These are phyloP conservation scores for Xylariales sp. DNA, from an alignment of 2,329 filamentous ascomycete species.

Conservation along the genomic window DNA sequence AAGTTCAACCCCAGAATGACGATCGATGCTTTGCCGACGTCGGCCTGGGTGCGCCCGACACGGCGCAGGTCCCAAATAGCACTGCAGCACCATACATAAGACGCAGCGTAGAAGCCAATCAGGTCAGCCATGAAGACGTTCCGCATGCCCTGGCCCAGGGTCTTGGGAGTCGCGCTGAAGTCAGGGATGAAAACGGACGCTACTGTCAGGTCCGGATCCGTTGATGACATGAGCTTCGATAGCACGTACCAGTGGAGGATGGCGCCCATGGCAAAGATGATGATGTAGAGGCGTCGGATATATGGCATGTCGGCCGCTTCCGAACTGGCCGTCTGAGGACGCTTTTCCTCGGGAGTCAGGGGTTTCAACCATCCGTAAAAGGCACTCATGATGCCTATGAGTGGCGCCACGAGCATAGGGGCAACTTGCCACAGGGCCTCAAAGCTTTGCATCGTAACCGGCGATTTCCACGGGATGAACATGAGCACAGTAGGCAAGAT, in stretches of 20 bases:
- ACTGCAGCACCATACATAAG: slow-evolving; percentile 1
- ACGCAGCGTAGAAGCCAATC: not conserved
- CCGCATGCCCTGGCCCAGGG: not conserved
- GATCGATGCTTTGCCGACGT: not conserved
- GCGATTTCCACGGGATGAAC: not conserved
- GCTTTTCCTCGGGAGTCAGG: too few relatives aligned
- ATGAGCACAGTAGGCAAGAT: not conserved
- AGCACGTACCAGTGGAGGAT: not conserved
- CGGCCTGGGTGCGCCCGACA: not conserved
- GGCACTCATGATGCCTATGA: not conserved
- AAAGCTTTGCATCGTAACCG: not conserved
- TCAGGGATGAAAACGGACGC: not conserved
- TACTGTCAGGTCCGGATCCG: not conserved
- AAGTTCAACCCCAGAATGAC: not conserved
- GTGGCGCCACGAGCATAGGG: not conserved
- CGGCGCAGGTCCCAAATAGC: slow-evolving; percentile 1
- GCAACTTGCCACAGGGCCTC: not conserved
- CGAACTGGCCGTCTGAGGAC: too few relatives aligned
- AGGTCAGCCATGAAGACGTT: not conserved
- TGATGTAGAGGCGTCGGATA: not conserved
- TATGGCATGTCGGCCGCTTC: not conserved
- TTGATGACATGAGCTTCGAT: not conserved
- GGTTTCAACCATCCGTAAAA: not conserved
- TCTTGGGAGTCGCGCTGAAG: not conserved
- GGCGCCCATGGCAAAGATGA: not conserved